Evolutionary conservation across 2,329 filamentous ascomycete species (phyloP).

Genomic region (Pseudogymnoascus destructans): DNA sequence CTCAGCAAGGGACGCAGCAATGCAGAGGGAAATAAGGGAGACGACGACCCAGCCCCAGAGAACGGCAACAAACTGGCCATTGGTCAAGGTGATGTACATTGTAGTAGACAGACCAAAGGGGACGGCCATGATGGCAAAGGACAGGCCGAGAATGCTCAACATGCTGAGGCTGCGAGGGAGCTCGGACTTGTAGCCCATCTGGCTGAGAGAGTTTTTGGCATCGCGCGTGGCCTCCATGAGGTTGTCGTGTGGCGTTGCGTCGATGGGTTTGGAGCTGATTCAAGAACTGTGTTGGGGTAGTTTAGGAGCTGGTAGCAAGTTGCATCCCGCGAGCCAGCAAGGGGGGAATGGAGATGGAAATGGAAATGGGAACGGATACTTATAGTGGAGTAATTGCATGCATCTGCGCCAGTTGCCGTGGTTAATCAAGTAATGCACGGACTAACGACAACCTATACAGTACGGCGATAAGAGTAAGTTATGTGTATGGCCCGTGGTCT

Average conservation of each 20-base stretch:
- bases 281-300: neutral
- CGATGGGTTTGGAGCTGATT: neutral
- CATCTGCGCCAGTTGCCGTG: neutral
- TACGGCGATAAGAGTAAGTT: neutral
- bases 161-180: conserved; percentile 54
- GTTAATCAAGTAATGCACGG: neutral
- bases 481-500: neutral
- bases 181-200: conserved; percentile 53
- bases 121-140: conserved; percentile 64
- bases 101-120: conserved; percentile 57
- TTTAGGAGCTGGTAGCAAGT: neutral
- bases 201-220: neutral
- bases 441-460: too few relatives aligned
- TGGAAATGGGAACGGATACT: neutral
- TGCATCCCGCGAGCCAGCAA: neutral
- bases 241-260: neutral
- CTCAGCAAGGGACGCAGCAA: conserved; percentile 54
- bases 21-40: conserved; percentile 47
- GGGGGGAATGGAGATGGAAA: neutral
- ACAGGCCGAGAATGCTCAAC: conserved; percentile 53
- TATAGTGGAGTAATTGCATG: neutral
- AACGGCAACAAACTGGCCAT: conserved; percentile 56
- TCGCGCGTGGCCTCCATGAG: neutral
- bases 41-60: conserved; percentile 59
- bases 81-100: conserved; percentile 52